Conservation (phyloP, 768 basidiomycete genomes). For the Pisolithus microcarpus region DNA sequence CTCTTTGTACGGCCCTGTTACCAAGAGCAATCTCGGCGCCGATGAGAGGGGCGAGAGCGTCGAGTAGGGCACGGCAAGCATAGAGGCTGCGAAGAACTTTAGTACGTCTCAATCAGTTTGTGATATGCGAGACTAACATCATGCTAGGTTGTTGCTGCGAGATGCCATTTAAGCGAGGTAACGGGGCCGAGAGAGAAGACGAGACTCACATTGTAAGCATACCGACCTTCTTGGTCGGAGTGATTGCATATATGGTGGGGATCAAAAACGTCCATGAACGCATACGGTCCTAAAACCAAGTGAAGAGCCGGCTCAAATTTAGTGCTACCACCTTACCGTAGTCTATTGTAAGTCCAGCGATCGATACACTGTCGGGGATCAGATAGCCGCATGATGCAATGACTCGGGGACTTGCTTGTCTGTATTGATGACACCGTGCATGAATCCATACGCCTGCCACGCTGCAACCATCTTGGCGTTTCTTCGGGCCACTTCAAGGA, state of each 20-base stretch:
- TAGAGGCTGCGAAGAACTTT: slow-evolving; percentile 47
- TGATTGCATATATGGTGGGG: slow-evolving; percentile 87
- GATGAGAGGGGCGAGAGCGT: slow-evolving; percentile 75
- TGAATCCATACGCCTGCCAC: slow-evolving; percentile 94
- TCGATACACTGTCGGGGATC: slow-evolving; percentile 47
- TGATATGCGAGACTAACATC: slow-evolving; percentile 46
- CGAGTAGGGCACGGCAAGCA: slow-evolving; percentile 71
- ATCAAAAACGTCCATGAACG: slow-evolving; percentile 94
- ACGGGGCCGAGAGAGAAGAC: neutral
- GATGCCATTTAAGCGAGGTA: slow-evolving; percentile 2
- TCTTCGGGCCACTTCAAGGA: slow-evolving; percentile 72
- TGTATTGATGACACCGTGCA: slow-evolving; percentile 97
- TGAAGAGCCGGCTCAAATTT: neutral
- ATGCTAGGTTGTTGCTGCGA: slow-evolving; percentile 60
- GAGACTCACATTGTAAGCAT: slow-evolving; percentile 52
- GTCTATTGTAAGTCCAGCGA: slow-evolving; percentile 74
- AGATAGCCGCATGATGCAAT: neutral
- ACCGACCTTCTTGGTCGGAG: slow-evolving; percentile 70
- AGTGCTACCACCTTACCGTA: slow-evolving; percentile 40
- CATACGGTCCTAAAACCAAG: slow-evolving; percentile 62
- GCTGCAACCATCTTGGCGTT: slow-evolving; percentile 91
- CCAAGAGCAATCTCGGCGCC: slow-evolving; percentile 67
- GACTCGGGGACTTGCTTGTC: slow-evolving; percentile 59
- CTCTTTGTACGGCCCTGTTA: slow-evolving; percentile 39
- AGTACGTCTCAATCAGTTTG: neutral